A percentile compares a stretch with the other conserved stretches of the same genome.
Evolutionary conservation across 495 filamentous ascomycete species (phyloP).

Genomic region (Trichoderma virens): DNA sequence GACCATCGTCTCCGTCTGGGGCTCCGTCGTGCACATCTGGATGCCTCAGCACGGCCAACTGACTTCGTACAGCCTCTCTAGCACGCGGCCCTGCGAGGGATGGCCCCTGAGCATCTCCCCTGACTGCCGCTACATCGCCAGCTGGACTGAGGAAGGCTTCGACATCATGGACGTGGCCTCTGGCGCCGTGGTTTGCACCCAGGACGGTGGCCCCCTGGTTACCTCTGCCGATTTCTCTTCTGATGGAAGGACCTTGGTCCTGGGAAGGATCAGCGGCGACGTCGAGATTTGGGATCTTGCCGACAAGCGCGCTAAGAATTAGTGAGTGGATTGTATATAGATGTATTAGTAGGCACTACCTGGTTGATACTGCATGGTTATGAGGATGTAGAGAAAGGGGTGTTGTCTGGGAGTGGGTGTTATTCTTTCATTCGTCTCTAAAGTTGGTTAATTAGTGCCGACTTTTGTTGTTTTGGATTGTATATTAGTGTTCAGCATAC

Average conservation of each 20-base stretch:
- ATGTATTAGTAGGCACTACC: not conserved
- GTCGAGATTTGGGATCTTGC: constrained; percentile 7
- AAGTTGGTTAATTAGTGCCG: not conserved
- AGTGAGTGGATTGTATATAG: not conserved
- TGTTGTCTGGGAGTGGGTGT: not conserved
- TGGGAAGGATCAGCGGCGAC: constrained; percentile 7
- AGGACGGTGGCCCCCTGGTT: constrained; percentile 6
- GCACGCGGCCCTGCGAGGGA: constrained; percentile 17
- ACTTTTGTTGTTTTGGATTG: not conserved
- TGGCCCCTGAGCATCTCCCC: constrained; percentile 27
- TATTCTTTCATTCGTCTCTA: not conserved
- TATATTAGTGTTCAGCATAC: too few species aligned
- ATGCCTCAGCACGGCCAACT: constrained; percentile 14
- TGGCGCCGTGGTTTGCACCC: constrained; percentile 17
- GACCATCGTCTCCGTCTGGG: constrained; percentile 22
- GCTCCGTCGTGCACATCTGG: constrained; percentile 22
- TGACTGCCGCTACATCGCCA: constrained; percentile 21
- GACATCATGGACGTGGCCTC: constrained; percentile 22
- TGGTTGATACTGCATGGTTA: not conserved
- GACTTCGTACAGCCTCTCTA: constrained; percentile 18
- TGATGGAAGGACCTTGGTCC: not conserved
- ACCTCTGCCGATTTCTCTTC: constrained; percentile 12
- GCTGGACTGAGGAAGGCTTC: constrained; percentile 25
- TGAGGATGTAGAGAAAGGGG: not conserved
- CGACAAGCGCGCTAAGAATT: not conserved